Percentiles rank a stretch among this genome's conserved stretches.
Evolutionary conservation across 306 rosid genomes (phyloP).

Genomic region (Trifolium dubium): DNA sequence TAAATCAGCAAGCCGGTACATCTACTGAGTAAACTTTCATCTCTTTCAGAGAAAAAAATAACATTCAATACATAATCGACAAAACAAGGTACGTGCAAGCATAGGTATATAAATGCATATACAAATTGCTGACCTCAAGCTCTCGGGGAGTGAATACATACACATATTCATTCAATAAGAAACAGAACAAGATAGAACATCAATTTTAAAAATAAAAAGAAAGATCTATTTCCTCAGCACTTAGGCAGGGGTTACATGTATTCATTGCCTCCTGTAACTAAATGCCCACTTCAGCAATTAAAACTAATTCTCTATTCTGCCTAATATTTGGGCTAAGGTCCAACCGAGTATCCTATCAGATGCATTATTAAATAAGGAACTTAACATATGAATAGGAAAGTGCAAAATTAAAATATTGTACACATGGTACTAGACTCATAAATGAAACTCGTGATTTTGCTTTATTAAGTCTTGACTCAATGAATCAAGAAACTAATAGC

Average conservation of each 20-base stretch:
- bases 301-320: neutral
- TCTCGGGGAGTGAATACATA: neutral
- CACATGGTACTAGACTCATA: neutral
- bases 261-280: neutral
- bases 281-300: neutral
- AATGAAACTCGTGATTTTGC: slow-evolving; percentile 13
- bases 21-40: slow-evolving; percentile 50
- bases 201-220: neutral
- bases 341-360: neutral
- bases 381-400: slow-evolving; percentile 21
- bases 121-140: slow-evolving; percentile 2
- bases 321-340: neutral
- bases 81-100: slow-evolving; percentile 25
- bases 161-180: neutral
- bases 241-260: neutral
- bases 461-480: slow-evolving; percentile 10
- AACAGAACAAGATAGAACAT: slow-evolving; percentile 7
- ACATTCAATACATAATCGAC: slow-evolving; percentile 31
- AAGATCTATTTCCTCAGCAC: neutral
- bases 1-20: slow-evolving; percentile 50
- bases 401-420: neutral
- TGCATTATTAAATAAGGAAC: slow-evolving; percentile 14
- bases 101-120: slow-evolving; percentile 12
- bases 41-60: slow-evolving; percentile 47
- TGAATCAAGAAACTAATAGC: slow-evolving; percentile 22